Percentiles rank a stretch among this genome's conserved stretches.
These are phyloP conservation scores for Penicillium brevicompactum DNA, from an alignment of 2,329 filamentous ascomycete genomes.

Conservation along the genomic window DNA sequence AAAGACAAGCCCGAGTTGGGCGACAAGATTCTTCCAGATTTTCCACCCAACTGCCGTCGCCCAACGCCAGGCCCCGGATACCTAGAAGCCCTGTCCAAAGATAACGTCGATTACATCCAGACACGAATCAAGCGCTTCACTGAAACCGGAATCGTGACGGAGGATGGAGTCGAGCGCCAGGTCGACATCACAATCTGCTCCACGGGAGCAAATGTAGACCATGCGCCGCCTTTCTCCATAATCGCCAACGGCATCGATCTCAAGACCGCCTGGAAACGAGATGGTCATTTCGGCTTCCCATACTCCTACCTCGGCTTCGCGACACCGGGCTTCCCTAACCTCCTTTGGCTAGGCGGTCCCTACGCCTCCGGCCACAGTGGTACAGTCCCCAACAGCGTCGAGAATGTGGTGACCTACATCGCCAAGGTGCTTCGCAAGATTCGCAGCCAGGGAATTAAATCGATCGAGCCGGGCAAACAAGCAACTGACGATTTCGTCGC, in stretches of 20 bases:
- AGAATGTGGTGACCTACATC: conserved; percentile 66
- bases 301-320: conserved; percentile 68
- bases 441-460: conserved; percentile 65
- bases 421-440: conserved; percentile 70
- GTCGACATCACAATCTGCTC: conserved; percentile 69
- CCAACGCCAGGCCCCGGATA: conserved; percentile 69
- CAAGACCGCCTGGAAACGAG: conserved; percentile 57
- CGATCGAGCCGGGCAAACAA: conserved; percentile 57
- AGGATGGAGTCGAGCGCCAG: conserved; percentile 57
- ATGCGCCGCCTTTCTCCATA: conserved; percentile 64
- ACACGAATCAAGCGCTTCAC: conserved; percentile 62
- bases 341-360: conserved; percentile 66
- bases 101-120: conserved; percentile 65
- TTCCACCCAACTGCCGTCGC: conserved; percentile 65
- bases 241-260: conserved; percentile 58
- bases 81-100: conserved; percentile 63
- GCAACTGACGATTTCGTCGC: conserved; percentile 61
- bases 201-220: conserved; percentile 65
- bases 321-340: conserved; percentile 67
- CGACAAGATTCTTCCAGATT: conserved; percentile 61
- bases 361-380: conserved; percentile 63
- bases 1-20: conserved; percentile 58
- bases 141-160: conserved; percentile 60
- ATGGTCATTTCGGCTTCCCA: conserved; percentile 62
- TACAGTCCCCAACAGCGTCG: conserved; percentile 67